These are phyloP conservation scores for Artemisia annua DNA, from an alignment of 129 eudicot species.

Conservation along the genomic window DNA sequence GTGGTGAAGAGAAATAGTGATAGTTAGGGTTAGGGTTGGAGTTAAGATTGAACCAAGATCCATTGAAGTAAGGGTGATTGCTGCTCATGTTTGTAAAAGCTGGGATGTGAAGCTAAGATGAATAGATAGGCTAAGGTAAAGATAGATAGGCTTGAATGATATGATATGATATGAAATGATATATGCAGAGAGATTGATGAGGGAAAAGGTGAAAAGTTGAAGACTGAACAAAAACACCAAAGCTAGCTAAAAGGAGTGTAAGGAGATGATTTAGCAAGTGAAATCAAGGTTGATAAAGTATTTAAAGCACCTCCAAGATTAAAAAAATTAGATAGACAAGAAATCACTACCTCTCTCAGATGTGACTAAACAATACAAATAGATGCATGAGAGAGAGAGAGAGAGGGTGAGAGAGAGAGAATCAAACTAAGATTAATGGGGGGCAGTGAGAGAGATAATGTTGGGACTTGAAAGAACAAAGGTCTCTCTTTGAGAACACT, in stretches of 20 bases:
- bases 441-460: slow-evolving; percentile 42
- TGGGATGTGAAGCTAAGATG: slow-evolving; percentile 31
- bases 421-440: slow-evolving; percentile 34
- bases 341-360: slow-evolving; percentile 34
- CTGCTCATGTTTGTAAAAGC: slow-evolving; percentile 48
- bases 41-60: slow-evolving; percentile 50
- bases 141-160: slow-evolving; percentile 18
- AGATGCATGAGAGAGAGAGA: slow-evolving; percentile 6
- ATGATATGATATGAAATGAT: slow-evolving; percentile 11
- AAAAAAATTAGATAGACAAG: slow-evolving; percentile 36
- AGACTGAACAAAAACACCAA: slow-evolving; percentile 69
- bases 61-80: slow-evolving; percentile 61
- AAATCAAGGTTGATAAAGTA: slow-evolving; percentile 40
- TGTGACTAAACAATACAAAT: slow-evolving; percentile 36
- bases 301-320: slow-evolving; percentile 34
- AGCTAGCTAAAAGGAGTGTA: slow-evolving; percentile 43
- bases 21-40: slow-evolving; percentile 37
- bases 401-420: slow-evolving; percentile 18
- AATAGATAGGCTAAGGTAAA: slow-evolving; percentile 27
- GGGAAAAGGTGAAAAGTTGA: slow-evolving; percentile 54
- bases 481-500: slow-evolving; percentile 38
- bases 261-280: slow-evolving; percentile 26
- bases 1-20: slow-evolving; percentile 20
- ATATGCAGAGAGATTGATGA: slow-evolving; percentile 18
- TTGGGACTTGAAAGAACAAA: slow-evolving; percentile 49